Base-by-base conservation (phyloP, 148 eudicot species). In the Agrostemma githago region DNA sequence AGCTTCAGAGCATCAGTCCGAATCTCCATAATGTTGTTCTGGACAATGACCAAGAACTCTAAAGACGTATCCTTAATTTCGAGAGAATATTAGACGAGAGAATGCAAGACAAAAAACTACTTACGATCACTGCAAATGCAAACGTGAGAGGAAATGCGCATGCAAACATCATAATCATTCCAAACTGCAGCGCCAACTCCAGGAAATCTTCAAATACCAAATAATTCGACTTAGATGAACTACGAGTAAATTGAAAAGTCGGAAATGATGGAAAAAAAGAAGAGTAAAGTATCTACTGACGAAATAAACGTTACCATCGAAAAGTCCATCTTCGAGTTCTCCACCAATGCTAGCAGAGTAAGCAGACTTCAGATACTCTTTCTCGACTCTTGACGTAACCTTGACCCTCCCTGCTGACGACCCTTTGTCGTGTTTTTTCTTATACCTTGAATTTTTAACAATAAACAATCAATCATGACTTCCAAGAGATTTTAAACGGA, bases 111-210 rank as follows among this genome's bases (percentile, higher is more conserved):
- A 77, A 17, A 7, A 19, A 14, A 75, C 53, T 19, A 75, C 65
- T 79, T 82, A 92, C 98, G 86, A 95, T 76, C 16, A 86, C 84
- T 34, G 97, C 89, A 62, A 95, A 92, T 46, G 86, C 89, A 83
- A 95, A 95, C 4, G 93, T 90, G 46, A 85, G 96, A 5, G 98
- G 98, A 74, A 89, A 92, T 66, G 96, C 98, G 78, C 97, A 92
- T 40, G 97, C 98, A 85, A 95, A 95, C 98, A 95, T 92, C 98
- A 95, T 95, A 78, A 92, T 85, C 93, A 90, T 90, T 68, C 98
- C 98, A 77, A 92, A 95, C 78, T 95, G 98, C 88, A 95, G 79
- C 9, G 97, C 85, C 86, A 92, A 43, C 82, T 92, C 98, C 53
- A 95, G 82, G 77, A 92, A 95, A 81, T 95, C 98, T 95, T 96